Base-by-base conservation (phyloP, 495 filamentous ascomycete genomes). In the Aspergillus homomorphus region DNA sequence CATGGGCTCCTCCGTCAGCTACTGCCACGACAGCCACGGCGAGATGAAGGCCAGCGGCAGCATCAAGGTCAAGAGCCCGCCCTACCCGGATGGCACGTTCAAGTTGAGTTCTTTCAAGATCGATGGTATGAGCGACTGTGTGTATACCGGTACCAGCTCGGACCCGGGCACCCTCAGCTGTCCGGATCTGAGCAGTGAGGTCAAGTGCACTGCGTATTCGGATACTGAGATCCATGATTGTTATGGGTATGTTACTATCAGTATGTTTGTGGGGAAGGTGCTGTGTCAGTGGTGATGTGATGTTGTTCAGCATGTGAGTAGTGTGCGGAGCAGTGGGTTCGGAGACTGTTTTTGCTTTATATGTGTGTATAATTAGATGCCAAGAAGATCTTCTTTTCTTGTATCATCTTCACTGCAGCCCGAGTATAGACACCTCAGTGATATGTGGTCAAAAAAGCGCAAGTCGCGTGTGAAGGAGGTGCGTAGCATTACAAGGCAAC, bases 221-320 rank as follows among this genome's bases (percentile, higher is more conserved):
- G 44, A 8, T 16, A 22, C 4, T 3, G 24, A 48, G 18, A 10
- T 22, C 7, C 6, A 20, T 19, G 18, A 21, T 48, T 48, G 45
- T 45, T 45, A 45, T 45, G 44, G 21, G 44, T 2, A 8, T 7
- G 9, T 19, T 19, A 19, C 6, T 19, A 14, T 22, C 4, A 9
- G 14, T 22, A 22, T 48, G 45, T 48, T 22, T 22, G 0, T 22
- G 1, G 7, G 12, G 19, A 48, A 48, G 45, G 19, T 48, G 21
- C 15, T 19, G 45, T 48, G 45, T 48, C 4, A 22, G 45, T 48
- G 45, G 45, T 48, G 44, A 45, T n/a, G n/a, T n/a, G n/a, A n/a
- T n/a, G n/a, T n/a, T n/a, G n/a, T n/a, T n/a, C n/a, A n/a, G n/a
- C n/a, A n/a, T n/a, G 43, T 46, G n/a, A 18, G 16, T 14, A n/a